Percentiles rank a stretch among this genome's conserved stretches.
Evolutionary conservation across 306 rosid species (phyloP).

Genomic region (Pueraria montana): DNA sequence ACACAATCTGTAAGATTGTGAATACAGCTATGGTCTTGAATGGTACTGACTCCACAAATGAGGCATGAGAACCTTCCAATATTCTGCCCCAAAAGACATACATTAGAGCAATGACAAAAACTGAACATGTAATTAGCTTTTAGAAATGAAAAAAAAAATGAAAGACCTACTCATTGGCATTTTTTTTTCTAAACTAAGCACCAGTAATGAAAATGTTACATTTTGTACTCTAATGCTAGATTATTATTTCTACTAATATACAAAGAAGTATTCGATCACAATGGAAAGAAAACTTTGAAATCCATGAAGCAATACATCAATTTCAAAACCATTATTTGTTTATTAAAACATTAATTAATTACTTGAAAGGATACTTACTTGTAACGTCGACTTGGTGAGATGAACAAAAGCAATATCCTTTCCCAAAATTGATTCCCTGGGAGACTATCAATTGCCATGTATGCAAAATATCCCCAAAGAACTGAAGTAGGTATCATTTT

Average conservation of each 20-base stretch:
- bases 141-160: neutral
- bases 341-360: neutral
- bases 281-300: neutral
- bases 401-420: slow-evolving; percentile 73
- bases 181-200: neutral
- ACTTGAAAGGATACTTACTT: slow-evolving; percentile 57
- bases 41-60: slow-evolving; percentile 79
- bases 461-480: slow-evolving; percentile 89
- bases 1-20: slow-evolving; percentile 66
- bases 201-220: neutral
- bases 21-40: slow-evolving; percentile 69
- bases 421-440: slow-evolving; percentile 92
- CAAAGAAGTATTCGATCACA: neutral
- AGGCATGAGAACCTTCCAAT: slow-evolving; percentile 76
- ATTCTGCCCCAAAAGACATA: slow-evolving; percentile 57
- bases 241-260: neutral
- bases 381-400: slow-evolving; percentile 66
- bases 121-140: neutral
- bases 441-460: slow-evolving; percentile 90
- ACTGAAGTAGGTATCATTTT: slow-evolving; percentile 83
- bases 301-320: neutral
- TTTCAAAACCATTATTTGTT: no score
- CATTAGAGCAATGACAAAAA: slow-evolving; percentile 12
- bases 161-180: neutral
- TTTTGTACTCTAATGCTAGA: neutral